A percentile compares a stretch with the other conserved stretches of the same genome.
phyloP scores from a whole-genome alignment of 176 grass and related monocot genomes.

The Eragrostis nindensis region DNA sequence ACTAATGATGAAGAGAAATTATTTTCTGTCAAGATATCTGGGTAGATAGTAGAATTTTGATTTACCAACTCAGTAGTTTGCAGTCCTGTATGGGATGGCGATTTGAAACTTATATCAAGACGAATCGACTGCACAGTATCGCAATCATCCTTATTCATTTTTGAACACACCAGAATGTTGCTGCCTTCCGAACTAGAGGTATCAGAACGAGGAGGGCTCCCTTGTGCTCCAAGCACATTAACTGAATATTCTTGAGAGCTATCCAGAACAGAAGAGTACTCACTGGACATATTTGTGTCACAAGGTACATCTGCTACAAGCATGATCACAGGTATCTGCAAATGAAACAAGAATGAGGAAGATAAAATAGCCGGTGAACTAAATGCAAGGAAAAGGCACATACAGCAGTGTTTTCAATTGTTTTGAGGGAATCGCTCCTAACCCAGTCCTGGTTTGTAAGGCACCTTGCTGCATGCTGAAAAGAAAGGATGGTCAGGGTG shows the following conservation, averaged over 20 bases:
- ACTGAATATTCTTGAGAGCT: conserved; percentile 63
- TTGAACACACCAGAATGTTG: conserved; percentile 53
- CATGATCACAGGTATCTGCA: conserved; percentile 98
- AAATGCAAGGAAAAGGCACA: conserved; percentile 36
- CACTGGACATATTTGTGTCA: conserved; percentile 76
- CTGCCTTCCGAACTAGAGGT: conserved; percentile 60
- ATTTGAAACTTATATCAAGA: conserved; percentile 99
- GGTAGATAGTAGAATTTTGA: conserved; percentile 16
- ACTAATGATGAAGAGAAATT: neutral
- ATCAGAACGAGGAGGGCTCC: conserved; percentile 56
- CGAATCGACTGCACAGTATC: conserved; percentile 74
- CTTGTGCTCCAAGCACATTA: conserved; percentile 59
- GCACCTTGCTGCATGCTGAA: conserved; percentile 92
- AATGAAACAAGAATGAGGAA: conserved; percentile 41
- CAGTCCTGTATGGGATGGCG: conserved; percentile 91
- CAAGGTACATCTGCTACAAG: conserved; percentile 82
- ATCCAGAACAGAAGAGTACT: conserved; percentile 73
- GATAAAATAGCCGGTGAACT: conserved; percentile 24
- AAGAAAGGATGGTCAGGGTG: neutral
- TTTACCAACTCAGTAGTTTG: conserved; percentile 94
- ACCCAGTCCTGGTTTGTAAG: conserved; percentile 98
- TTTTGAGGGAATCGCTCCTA: conserved; percentile 97
- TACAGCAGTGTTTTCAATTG: conserved; percentile 98
- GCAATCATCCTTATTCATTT: conserved; percentile 58
- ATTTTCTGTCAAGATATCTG: conserved; percentile 29